These are phyloP conservation scores for Mycena belliarum DNA, from an alignment of 768 basidiomycete genomes.

Conservation along the genomic window DNA sequence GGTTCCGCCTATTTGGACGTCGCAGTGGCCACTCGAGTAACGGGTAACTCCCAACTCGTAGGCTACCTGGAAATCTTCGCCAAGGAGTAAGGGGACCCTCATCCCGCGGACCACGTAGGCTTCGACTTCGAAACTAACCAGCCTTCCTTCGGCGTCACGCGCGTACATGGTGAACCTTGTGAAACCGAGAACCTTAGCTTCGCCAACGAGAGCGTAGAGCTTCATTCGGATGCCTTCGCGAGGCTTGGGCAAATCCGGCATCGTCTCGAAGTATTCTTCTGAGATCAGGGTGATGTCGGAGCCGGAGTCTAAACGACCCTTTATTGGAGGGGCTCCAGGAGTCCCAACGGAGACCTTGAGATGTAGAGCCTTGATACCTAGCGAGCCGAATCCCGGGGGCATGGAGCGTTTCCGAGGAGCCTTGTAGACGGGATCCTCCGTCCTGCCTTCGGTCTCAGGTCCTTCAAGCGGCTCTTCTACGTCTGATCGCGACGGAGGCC, in stretches of 20 bases:
- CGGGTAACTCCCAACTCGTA: conserved; percentile 24
- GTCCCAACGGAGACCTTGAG: not conserved
- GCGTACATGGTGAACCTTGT: conserved; percentile 14
- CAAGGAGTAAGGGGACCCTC: conserved; percentile 28
- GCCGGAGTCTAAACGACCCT: not conserved
- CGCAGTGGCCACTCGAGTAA: not conserved
- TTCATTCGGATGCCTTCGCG: conserved; percentile 9
- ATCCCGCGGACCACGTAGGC: conserved; percentile 27
- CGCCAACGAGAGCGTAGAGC: conserved; percentile 1
- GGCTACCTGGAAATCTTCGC: conserved; percentile 27
- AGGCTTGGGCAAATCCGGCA: not conserved
- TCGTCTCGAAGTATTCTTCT: not conserved
- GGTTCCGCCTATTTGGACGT: not conserved
- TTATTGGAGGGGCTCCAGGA: not conserved
- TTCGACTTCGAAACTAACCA: conserved; percentile 19
- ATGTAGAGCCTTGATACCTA: not conserved
- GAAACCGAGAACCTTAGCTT: conserved; percentile 22
- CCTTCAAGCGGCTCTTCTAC: too few species aligned
- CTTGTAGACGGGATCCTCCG: too few species aligned
- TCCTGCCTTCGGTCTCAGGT: too few species aligned
- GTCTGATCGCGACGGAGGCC: too few species aligned
- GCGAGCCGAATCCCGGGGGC: not conserved
- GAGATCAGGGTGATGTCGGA: conserved; percentile 9
- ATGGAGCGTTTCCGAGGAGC: too few species aligned
- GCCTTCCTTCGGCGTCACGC: not conserved